These are phyloP conservation scores for Sporodiniella umbellata DNA, from an alignment of 371 early-diverging fungal species.

Conservation along the genomic window DNA sequence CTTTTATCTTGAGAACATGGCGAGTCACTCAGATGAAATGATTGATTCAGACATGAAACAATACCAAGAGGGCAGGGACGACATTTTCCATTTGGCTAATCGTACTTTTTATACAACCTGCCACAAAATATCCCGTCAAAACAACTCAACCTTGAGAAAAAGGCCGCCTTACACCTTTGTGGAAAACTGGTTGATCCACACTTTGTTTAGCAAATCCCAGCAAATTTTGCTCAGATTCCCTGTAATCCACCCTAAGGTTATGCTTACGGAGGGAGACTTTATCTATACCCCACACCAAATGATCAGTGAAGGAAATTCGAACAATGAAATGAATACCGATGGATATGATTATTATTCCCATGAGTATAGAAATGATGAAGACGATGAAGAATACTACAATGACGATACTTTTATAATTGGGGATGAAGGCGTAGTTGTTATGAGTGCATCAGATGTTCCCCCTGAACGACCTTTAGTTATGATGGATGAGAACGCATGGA, in stretches of 20 bases:
- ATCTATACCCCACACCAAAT: constrained; percentile 49
- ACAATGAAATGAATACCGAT: background rate
- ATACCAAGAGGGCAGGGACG: constrained; percentile 6
- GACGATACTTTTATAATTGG: constrained; percentile 27
- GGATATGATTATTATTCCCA: background rate
- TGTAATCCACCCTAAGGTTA: constrained; percentile 32
- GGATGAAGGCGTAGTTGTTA: constrained; percentile 24
- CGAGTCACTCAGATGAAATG: background rate
- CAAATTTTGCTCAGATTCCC: constrained; percentile 42
- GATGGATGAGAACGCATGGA: constrained; percentile 48
- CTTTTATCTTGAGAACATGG: too few relatives aligned
- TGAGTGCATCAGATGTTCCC: constrained; percentile 27
- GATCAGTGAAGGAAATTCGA: constrained; percentile 25
- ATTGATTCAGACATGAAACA: too few relatives aligned
- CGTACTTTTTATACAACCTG: constrained; percentile 46
- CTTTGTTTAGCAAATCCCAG: constrained; percentile 49
- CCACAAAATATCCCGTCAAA: constrained; percentile 47
- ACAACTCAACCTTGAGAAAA: constrained; percentile 36
- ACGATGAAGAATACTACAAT: constrained; percentile 16
- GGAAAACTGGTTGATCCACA: constrained; percentile 45
- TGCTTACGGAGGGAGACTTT: constrained; percentile 46
- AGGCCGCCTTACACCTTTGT: constrained; percentile 37
- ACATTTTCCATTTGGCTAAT: constrained; percentile 33
- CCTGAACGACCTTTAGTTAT: constrained; percentile 1
- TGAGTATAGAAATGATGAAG: constrained; percentile 9